Evolutionary conservation across 176 grass and related monocot genomes (phyloP), one percentile per base, ranked within the genome.

Genomic region (Zea mays): DNA sequence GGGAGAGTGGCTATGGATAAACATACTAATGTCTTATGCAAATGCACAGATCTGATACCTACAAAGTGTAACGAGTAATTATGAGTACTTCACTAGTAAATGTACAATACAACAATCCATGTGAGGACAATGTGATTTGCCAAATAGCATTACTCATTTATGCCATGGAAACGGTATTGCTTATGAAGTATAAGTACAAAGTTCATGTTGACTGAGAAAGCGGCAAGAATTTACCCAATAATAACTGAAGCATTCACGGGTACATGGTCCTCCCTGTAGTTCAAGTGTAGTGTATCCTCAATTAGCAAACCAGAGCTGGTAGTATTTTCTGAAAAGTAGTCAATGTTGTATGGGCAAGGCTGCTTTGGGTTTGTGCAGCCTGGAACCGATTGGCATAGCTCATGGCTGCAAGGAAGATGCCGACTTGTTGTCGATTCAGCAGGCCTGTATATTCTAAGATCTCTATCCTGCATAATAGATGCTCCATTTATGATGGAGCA

Each of bases 401-500:
- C 85, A 27, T 99, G 90, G 78, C 80, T 93, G 69, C 96, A 99
- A 12, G 92, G 90, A 17, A 95, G 78, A 85, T 99, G 92, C 20
- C 86, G 84, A 78, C 92, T 99, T 17, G 96, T 99, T 56, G 43
- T 95, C 27, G 96, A 99, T 78, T 95, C 84, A 71, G 90, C 67
- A 35, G 92, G 96, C 62, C 84, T 99, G 79, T 99, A 99, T 85
- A 95, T 90, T 19, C 85, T 81, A 4, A 99, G 87, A 83, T 99
- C 92, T 90, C 89, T 93, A 90, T 99, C 96, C 92, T 99, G 92
- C 96, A 99, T 80, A 95, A 99, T 99, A 90, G 87, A 95, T 98
- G 87, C 87, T 90, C 91, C 95, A 88, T 90, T 84, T 84, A 91
- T 62, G 61, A 88, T 71, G 86, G 89, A 95, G 89, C 96, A 93